Evolutionary conservation across 768 basidiomycete species (phyloP), one percentile per base, ranked within the genome.

Genomic region (Hydnomerulius pinastri): DNA sequence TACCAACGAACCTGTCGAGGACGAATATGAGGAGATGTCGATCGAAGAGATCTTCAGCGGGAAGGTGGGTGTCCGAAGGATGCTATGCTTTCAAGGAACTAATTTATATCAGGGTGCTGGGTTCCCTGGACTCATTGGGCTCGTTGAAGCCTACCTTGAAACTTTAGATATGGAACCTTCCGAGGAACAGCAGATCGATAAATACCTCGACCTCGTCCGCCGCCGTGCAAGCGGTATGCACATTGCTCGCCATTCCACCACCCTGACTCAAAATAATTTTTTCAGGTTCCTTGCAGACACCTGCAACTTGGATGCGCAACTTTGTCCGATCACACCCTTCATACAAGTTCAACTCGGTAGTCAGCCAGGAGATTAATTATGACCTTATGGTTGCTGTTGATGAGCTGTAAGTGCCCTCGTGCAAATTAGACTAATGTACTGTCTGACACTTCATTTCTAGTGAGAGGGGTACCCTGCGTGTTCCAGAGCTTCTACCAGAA

Each of bases 261-360:
- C n/a, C n/a, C n/a, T n/a, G n/a, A n/a, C n/a, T n/a, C n/a, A n/a
- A n/a, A n/a, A n/a, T n/a, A n/a, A n/a, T n/a, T 27, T 12, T 44
- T 43, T 45, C 49, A 93, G 93, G 92, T 18, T 77, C 85, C 6
- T 74, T 98, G 21, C 67, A 82, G 65, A 98, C 97, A 0, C 82
- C 92, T 6, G 97, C 97, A 10, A 83, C 85, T 4, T 99, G 93
- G 93, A 94, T 97, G 49, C 82, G 97, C 29, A 79, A 88, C 40
- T 98, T 98, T 70, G 89, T 99, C 36, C 83, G 85, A 21, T 79
- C 85, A 2, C 97, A 99, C 67, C 91, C 95, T 7, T 79, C 74
- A n/a, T 99, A 99, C 73, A 86, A 88, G 67, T 79, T 82, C 43
- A 93, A 99, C 71, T 96, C 93, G n/a, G 87, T 89, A 43, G 92